Evolutionary conservation across 2,329 filamentous ascomycete species (phyloP).

Genomic region (Bipolaris zeicola): DNA sequence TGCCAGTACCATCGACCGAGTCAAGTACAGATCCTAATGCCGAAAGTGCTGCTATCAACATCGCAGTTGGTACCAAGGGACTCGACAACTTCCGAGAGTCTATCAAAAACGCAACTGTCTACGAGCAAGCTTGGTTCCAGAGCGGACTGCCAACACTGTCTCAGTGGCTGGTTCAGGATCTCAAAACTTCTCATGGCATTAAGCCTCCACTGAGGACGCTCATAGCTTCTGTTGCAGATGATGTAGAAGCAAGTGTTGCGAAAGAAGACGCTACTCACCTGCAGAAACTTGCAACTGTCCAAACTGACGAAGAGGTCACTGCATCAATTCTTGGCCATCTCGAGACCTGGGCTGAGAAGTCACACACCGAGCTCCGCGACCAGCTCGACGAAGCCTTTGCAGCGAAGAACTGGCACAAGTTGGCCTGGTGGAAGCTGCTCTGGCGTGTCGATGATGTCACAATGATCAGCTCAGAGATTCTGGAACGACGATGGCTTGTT

Average conservation of each 20-base stretch:
- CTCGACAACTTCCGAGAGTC: slow-evolving; percentile 71
- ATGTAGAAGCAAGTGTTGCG: slow-evolving; percentile 59
- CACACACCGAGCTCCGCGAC: slow-evolving; percentile 81
- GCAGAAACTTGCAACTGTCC: slow-evolving; percentile 38
- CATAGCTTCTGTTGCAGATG: slow-evolving; percentile 68
- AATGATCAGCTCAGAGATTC: slow-evolving; percentile 79
- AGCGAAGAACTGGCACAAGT: slow-evolving; percentile 75
- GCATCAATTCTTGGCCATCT: slow-evolving; percentile 64
- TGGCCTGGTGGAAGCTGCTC: slow-evolving; percentile 94
- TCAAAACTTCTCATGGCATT: slow-evolving; percentile 52
- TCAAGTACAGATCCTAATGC: slow-evolving; percentile 24
- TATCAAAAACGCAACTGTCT: slow-evolving; percentile 70
- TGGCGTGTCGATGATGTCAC: slow-evolving; percentile 93
- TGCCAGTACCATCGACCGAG: slow-evolving; percentile 54
- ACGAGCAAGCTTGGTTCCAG: slow-evolving; percentile 74
- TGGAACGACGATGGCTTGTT: slow-evolving; percentile 76
- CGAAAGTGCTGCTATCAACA: slow-evolving; percentile 61
- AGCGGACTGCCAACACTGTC: slow-evolving; percentile 70
- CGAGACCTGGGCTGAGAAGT: slow-evolving; percentile 74
- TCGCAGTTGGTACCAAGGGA: slow-evolving; percentile 65
- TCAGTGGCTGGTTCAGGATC: slow-evolving; percentile 64
- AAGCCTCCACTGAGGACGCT: slow-evolving; percentile 71
- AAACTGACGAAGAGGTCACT: slow-evolving; percentile 53
- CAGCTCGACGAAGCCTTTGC: slow-evolving; percentile 79
- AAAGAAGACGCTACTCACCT: slow-evolving; percentile 54